A percentile compares a stretch with the other conserved stretches of the same genome.
phyloP scores from a whole-genome alignment of 2,329 filamentous ascomycete species.

The Ophiocordyceps camponoti-saundersi region DNA sequence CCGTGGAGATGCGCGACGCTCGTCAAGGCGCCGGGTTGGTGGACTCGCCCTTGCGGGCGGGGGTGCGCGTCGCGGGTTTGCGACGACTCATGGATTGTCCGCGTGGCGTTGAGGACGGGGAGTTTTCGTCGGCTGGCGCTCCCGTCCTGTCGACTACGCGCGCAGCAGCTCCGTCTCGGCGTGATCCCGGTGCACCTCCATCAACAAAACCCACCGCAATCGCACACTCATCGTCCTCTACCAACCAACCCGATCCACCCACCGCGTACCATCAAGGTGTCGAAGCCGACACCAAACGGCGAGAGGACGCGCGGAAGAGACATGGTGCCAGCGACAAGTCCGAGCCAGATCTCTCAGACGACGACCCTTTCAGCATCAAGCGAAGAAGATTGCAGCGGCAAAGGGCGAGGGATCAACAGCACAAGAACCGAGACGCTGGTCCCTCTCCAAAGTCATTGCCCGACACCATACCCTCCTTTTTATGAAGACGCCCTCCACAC shows the following conservation, averaged over 20 bases:
- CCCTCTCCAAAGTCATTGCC: constrained; percentile 6
- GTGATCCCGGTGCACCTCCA: not conserved
- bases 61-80: constrained; percentile 13
- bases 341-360: constrained; percentile 8
- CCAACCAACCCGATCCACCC: not conserved
- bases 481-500: constrained; percentile 7
- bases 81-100: constrained; percentile 26
- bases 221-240: not conserved
- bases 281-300: not conserved
- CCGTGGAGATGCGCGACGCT: constrained; percentile 4
- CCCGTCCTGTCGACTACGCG: not conserved
- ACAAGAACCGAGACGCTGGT: constrained; percentile 5
- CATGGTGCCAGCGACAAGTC: not conserved
- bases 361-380: constrained; percentile 13
- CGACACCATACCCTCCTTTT: constrained; percentile 20
- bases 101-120: constrained; percentile 13
- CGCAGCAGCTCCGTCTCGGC: too few species aligned
- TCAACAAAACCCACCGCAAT: too few species aligned
- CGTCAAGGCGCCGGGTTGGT: constrained; percentile 10
- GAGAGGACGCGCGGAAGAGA: not conserved
- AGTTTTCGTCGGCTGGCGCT: constrained; percentile 5
- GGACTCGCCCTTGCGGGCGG: constrained; percentile 5
- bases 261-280: not conserved
- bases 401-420: constrained; percentile 13
- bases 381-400: constrained; percentile 2